phyloP scores from a whole-genome alignment of 202 grass and related monocot species.

The Musa balbisiana region DNA sequence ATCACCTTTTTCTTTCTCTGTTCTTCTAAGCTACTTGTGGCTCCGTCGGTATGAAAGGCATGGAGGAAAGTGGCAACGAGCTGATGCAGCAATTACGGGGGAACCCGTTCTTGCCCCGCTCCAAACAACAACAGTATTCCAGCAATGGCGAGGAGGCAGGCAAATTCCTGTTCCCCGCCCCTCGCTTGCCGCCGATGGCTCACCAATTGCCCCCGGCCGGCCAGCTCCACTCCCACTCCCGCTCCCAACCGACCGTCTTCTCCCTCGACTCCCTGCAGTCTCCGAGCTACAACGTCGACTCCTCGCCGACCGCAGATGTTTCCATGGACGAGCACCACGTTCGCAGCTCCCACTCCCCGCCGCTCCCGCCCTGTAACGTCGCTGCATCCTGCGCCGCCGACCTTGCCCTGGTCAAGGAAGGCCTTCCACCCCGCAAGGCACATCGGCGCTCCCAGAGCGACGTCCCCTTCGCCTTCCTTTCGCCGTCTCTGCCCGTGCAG shows the following conservation, averaged over 20 bases:
- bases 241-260: slow-evolving; percentile 10
- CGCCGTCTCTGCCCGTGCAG: neutral
- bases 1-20: neutral
- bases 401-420: neutral
- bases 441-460: slow-evolving; percentile 18
- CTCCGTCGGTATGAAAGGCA: neutral
- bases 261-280: slow-evolving; percentile 1
- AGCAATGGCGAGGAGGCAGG: no score
- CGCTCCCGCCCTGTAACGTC: neutral
- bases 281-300: neutral
- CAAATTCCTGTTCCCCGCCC: neutral
- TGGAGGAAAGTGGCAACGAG: neutral
- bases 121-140: neutral
- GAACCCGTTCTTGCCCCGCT: neutral
- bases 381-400: neutral
- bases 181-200: neutral
- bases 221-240: neutral
- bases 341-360: neutral
- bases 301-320: neutral
- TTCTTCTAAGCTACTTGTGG: no score
- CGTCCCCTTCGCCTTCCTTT: neutral
- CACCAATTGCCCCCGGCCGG: neutral
- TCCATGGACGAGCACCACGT: slow-evolving; percentile 15
- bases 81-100: slow-evolving; percentile 1
- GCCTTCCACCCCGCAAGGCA: slow-evolving; percentile 4